Evolutionary conservation across 345 rosid species (phyloP).

Genomic region (Rhodamnia argentea): DNA sequence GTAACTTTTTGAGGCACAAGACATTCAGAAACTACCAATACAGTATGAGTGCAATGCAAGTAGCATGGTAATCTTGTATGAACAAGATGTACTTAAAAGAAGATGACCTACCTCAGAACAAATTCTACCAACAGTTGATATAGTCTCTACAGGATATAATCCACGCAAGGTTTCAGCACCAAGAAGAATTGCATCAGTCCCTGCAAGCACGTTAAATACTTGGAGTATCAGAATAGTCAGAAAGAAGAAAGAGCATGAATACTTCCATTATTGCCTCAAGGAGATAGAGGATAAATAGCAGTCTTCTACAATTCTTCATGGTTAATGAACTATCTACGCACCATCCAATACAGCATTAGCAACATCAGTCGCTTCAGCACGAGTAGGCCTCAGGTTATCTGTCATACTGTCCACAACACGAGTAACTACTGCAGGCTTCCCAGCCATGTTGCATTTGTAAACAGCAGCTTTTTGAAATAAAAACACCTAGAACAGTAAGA

Average conservation of each 20-base stretch:
- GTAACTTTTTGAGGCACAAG: neutral
- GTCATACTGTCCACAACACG: slow-evolving; percentile 99
- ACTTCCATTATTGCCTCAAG: neutral
- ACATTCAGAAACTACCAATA: neutral
- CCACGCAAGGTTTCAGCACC: slow-evolving; percentile 98
- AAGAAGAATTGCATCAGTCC: slow-evolving; percentile 97
- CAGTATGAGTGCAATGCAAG: neutral
- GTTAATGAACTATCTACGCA: neutral
- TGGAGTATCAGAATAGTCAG: neutral
- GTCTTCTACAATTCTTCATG: neutral
- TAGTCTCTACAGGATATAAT: slow-evolving; percentile 82
- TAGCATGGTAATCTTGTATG: neutral
- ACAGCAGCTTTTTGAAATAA: slow-evolving; percentile 92
- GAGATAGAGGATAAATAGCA: neutral
- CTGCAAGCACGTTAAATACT: slow-evolving; percentile 16
- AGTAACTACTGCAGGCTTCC: slow-evolving; percentile 93
- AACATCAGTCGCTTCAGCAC: slow-evolving; percentile 99
- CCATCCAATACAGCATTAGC: slow-evolving; percentile 99
- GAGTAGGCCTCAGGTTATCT: slow-evolving; percentile 86
- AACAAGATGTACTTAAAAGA: neutral
- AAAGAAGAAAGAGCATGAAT: neutral
- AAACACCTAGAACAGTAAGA: slow-evolving; percentile 54
- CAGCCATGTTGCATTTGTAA: slow-evolving; percentile 96
- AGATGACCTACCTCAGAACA: slow-evolving; percentile 64
- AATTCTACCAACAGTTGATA: slow-evolving; percentile 80